Evolutionary conservation across 805 yeast genomes (phyloP).

Genomic region (Kodamaea fukazawae): DNA sequence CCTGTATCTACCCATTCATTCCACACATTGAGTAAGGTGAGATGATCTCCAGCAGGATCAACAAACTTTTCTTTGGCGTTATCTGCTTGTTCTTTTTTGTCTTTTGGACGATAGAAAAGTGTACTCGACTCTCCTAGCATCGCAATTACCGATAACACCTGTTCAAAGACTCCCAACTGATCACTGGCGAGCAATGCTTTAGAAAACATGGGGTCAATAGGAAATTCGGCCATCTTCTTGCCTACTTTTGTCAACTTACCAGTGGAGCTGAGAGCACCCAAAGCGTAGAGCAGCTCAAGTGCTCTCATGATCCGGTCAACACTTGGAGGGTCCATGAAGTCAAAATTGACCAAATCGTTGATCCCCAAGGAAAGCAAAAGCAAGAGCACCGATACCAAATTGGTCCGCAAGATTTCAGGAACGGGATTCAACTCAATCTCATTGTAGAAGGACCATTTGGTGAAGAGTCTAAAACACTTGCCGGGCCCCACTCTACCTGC

Average conservation of each 20-base stretch:
- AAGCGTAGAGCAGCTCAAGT: slow-evolving; percentile 73
- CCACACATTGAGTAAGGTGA: slow-evolving; percentile 71
- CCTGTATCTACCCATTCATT: slow-evolving; percentile 71
- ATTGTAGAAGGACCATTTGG: slow-evolving; percentile 74
- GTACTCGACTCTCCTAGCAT: slow-evolving; percentile 80
- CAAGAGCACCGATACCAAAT: slow-evolving; percentile 72
- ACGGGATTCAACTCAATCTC: slow-evolving; percentile 78
- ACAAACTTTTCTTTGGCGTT: slow-evolving; percentile 56
- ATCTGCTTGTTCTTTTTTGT: slow-evolving; percentile 64
- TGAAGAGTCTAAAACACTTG: slow-evolving; percentile 69
- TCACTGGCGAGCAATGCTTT: slow-evolving; percentile 68
- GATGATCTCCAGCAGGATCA: slow-evolving; percentile 69
- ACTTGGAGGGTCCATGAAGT: slow-evolving; percentile 89
- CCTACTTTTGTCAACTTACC: slow-evolving; percentile 82
- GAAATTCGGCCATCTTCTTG: slow-evolving; percentile 83
- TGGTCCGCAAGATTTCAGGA: slow-evolving; percentile 90
- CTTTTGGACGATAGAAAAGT: slow-evolving; percentile 68
- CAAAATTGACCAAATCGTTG: slow-evolving; percentile 75
- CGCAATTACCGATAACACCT: slow-evolving; percentile 70
- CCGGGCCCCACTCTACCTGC: slow-evolving; percentile 50
- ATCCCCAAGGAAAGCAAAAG: slow-evolving; percentile 81
- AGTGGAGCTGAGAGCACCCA: slow-evolving; percentile 79
- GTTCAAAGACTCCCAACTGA: slow-evolving; percentile 58
- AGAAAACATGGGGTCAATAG: slow-evolving; percentile 87
- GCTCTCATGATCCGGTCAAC: slow-evolving; percentile 69